Percentiles rank a stretch among this genome's conserved stretches.
Conservation (phyloP, 805 yeast genomes). For the Zygoascus ofunaensis region DNA sequence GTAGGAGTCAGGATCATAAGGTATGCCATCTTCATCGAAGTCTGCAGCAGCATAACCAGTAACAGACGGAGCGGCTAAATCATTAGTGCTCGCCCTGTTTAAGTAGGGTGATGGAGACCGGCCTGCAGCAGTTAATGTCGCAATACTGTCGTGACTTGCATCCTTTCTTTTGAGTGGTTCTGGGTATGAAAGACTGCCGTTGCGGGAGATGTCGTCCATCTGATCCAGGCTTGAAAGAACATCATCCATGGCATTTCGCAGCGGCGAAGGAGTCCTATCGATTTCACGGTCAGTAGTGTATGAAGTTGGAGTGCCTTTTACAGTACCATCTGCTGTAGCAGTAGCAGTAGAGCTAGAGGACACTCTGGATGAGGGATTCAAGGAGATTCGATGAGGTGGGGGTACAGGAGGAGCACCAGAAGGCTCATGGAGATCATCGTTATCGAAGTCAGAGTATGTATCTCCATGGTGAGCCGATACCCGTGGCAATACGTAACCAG, state of each 20-base stretch:
- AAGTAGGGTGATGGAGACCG: too few relatives aligned
- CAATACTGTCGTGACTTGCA: constrained; percentile 4
- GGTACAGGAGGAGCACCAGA: constrained; percentile 27
- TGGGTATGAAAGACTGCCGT: constrained; percentile 7
- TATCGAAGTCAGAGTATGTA: constrained; percentile 4
- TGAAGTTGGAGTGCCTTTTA: background rate
- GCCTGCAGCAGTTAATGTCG: constrained; percentile 5
- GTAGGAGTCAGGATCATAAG: constrained; percentile 17
- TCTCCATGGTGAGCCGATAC: background rate
- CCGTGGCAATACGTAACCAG: background rate
- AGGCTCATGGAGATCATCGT: constrained; percentile 4
- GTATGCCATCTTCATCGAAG: constrained; percentile 9
- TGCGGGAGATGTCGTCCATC: constrained; percentile 16
- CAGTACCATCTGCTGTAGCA: constrained; percentile 2
- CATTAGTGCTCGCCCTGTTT: background rate
- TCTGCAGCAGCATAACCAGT: constrained; percentile 12
- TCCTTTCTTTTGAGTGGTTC: background rate
- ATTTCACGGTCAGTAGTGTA: constrained; percentile 8
- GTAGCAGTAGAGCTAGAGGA: background rate
- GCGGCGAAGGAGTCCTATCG: constrained; percentile 25
- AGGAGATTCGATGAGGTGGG: constrained; percentile 27
- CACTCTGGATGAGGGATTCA: background rate
- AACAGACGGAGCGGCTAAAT: too few relatives aligned
- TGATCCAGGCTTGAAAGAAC: constrained; percentile 25
- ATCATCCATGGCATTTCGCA: constrained; percentile 28